Evolutionary conservation across 345 rosid genomes (phyloP).

Genomic region (Citrus medica): DNA sequence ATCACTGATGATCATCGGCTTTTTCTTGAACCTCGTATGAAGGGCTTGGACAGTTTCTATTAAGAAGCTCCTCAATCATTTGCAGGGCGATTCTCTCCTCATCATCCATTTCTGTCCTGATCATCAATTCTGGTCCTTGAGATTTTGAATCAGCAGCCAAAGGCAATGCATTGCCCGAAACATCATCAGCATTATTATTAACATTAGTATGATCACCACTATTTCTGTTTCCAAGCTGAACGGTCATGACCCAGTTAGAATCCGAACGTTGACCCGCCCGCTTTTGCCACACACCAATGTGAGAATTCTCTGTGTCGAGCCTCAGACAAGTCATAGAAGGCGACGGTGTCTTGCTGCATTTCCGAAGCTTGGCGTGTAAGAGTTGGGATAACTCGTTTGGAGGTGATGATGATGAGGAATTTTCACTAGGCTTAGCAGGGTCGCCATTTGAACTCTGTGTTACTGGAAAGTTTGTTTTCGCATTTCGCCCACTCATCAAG

Average conservation of each 20-base stretch:
- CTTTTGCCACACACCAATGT: conserved; percentile 70
- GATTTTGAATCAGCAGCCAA: not conserved
- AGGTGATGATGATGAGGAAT: conserved; percentile 1
- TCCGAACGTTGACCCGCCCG: conserved; percentile 48
- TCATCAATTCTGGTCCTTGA: not conserved
- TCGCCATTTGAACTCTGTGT: conserved; percentile 11
- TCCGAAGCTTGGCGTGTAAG: conserved; percentile 50
- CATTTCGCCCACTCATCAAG: conserved; percentile 53
- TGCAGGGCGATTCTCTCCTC: conserved; percentile 74
- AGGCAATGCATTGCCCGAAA: conserved; percentile 1
- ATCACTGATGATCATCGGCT: not conserved
- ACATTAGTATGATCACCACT: not conserved
- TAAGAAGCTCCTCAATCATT: conserved; percentile 95
- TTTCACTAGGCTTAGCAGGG: not conserved
- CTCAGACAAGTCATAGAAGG: conserved; percentile 58
- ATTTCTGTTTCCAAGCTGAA: conserved; percentile 33
- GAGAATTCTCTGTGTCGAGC: conserved; percentile 56
- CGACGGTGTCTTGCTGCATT: conserved; percentile 46
- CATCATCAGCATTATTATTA: not conserved
- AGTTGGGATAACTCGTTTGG: conserved; percentile 35
- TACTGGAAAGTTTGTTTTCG: conserved; percentile 55
- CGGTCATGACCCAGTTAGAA: conserved; percentile 61
- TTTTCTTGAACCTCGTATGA: conserved; percentile 3
- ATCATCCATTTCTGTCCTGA: conserved; percentile 26
- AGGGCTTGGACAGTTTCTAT: conserved; percentile 44